Base-by-base conservation (phyloP, 2,329 filamentous ascomycete species). In the Chaetomium sp. region DNA sequence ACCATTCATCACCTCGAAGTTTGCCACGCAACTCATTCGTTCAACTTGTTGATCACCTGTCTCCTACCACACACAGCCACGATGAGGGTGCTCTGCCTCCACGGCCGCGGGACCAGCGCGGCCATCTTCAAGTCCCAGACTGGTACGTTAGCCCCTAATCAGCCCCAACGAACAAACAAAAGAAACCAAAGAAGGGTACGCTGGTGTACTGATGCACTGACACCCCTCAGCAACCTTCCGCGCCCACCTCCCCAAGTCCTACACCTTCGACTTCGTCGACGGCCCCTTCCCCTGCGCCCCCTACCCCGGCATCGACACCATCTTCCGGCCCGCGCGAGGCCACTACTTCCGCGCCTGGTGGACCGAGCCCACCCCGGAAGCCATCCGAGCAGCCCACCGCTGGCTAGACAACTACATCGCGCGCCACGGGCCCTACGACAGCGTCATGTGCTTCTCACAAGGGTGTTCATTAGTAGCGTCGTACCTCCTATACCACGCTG, bases 381-480 rank as follows among this genome's bases (percentile, higher is more conserved):
- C 65, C 11, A 71, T 74, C 56, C 64, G 66, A 8, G 64, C 60
- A 12, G 65, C 71, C 6, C 65, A 69, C 54, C 56, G 64, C 14
- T 72, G 71, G 70, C 60, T 76, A 10, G 59, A 64, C 19, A 61
- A 64, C 37, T 68, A 71, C 55, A 53, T 74, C 1, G 64, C 61
- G 2, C 58, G 63, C 33, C 57, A 70, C 52, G 69, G 67, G 1
- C 70, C 70, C 11, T 72, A 67, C 57, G 70, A 72, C 52, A 63
- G 64, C 9, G 60, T 70, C 54, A 66, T 68, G 59, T 65, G 70
- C 60, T 72, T 72, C 60, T 70, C 68, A 5, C 70, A 72, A 59
- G 72, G 72, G n/a, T 74, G 71, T 43, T 62, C 68, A 7, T 62
- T 75, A 3, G 63, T 72, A n/a, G 67, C 66, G n/a, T 72, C 66